phyloP scores from a whole-genome alignment of 352 stramenopile genomes.

The Globisporangium solare region DNA sequence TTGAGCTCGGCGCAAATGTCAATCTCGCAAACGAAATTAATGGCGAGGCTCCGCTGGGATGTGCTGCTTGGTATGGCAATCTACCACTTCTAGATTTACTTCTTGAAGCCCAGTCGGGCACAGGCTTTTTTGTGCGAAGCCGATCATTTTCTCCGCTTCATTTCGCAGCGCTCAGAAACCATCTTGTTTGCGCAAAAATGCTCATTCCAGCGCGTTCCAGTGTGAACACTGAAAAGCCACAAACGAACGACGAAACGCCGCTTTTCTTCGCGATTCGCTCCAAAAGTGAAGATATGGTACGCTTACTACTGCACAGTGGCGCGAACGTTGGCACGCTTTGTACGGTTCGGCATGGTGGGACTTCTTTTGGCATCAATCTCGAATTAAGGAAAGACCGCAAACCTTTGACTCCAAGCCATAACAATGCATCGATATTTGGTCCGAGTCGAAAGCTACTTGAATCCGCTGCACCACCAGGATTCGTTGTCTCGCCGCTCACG shows the following conservation, averaged over 20 bases:
- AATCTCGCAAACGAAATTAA: slow-evolving; percentile 43
- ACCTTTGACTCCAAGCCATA: background rate
- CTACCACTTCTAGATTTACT: slow-evolving; percentile 43
- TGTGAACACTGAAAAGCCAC: slow-evolving; percentile 33
- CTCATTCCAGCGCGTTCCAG: slow-evolving; percentile 29
- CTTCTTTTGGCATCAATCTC: slow-evolving; percentile 33
- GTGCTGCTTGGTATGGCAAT: slow-evolving; percentile 44
- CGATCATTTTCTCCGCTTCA: slow-evolving; percentile 55
- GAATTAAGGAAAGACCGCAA: slow-evolving; percentile 10
- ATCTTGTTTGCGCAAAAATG: slow-evolving; percentile 35
- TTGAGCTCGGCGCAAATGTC: slow-evolving; percentile 51
- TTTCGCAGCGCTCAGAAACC: slow-evolving; percentile 42
- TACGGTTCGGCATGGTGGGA: slow-evolving; percentile 29
- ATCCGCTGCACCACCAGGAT: background rate
- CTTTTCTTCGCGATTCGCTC: slow-evolving; percentile 63
- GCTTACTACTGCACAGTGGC: slow-evolving; percentile 36
- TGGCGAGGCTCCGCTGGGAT: slow-evolving; percentile 48
- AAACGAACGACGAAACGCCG: slow-evolving; percentile 35
- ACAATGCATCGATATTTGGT: slow-evolving; percentile 1
- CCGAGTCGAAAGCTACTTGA: slow-evolving; percentile 13
- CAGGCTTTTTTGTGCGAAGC: slow-evolving; percentile 26
- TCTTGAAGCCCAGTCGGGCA: slow-evolving; percentile 39
- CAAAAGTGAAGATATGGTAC: slow-evolving; percentile 36
- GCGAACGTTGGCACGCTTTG: slow-evolving; percentile 37
- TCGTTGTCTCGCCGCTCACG: slow-evolving; percentile 40